Conservation (phyloP, 1,139 yeast species). For the Suhomyces guaymorum region DNA sequence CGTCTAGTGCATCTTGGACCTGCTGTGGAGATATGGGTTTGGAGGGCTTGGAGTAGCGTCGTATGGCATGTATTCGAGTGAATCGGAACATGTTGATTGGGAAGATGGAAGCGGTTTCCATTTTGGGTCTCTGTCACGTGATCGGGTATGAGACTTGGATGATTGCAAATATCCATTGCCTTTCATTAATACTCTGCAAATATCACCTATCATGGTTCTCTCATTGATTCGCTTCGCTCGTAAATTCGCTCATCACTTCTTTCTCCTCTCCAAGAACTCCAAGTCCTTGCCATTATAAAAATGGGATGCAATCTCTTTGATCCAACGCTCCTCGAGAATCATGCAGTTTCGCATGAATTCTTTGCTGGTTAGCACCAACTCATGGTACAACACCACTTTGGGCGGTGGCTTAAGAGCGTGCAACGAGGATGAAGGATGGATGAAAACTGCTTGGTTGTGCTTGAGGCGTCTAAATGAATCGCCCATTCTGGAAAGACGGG, state of each 20-base stretch:
- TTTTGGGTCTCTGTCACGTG: too few species aligned
- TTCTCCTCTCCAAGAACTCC: constrained; percentile 13
- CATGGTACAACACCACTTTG: constrained; percentile 73
- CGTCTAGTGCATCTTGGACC: neutral
- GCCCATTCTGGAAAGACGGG: constrained; percentile 68
- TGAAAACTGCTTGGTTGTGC: constrained; percentile 62
- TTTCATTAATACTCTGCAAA: too few species aligned
- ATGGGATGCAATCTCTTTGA: constrained; percentile 66
- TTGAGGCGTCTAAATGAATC: constrained; percentile 66
- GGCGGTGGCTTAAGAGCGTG: constrained; percentile 68
- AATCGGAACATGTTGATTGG: constrained; percentile 3
- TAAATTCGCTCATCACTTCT: too few species aligned
- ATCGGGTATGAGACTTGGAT: too few species aligned
- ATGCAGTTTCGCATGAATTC: constrained; percentile 90
- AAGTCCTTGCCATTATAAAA: constrained; percentile 29
- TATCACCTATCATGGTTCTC: too few species aligned
- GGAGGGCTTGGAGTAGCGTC: constrained; percentile 4
- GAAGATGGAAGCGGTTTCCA: too few species aligned
- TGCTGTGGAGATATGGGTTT: constrained; percentile 1
- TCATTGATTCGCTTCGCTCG: too few species aligned
- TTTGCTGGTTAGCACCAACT: constrained; percentile 79
- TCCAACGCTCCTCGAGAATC: constrained; percentile 67
- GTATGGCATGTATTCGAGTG: constrained; percentile 1
- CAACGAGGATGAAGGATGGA: constrained; percentile 82
- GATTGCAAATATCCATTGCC: too few species aligned